Evolutionary conservation across 1,284 basidiomycete species (phyloP), one percentile per base, ranked within the genome.

Genomic region (Pulchroboletus neoregius): DNA sequence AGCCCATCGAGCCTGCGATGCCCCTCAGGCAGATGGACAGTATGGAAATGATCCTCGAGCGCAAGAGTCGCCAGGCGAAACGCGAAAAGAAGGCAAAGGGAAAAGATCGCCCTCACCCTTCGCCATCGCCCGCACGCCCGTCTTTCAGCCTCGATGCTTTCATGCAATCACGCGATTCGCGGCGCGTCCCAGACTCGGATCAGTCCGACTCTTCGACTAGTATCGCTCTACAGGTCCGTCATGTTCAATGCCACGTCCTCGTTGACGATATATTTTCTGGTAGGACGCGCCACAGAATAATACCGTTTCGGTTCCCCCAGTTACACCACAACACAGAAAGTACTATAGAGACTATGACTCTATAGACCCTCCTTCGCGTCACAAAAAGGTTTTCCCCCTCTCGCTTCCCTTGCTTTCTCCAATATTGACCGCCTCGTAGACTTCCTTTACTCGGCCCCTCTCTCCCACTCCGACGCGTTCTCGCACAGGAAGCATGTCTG

Each of bases 41-140:
- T 57, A 87, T 87, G 84, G 81, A 87, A 53, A 68, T 77, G 65
- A 77, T 87, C 20, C 74, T 87, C 49, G 84, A 87, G 61, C 75
- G 79, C 36, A 81, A 84, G 66, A 76, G 76, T 46, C 65, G 63
- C 53, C 76, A 75, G 50, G 75, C 67, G 48, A 75, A 71, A 56
- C 75, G 66, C 49, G 77, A 75, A 41, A 78, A 73, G 58, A 78
- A 71, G 61, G 68, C 66, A 40, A 70, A 68, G 49, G 70, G 66
- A 38, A 70, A 70, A 49, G 74, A 78, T 55, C 71, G 73, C 52
- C 68, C 72, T 48, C 53, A 68, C 4, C 69, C 70, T 9, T 79
- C 80, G 1, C 78, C 78, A 15, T 75, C 77, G 2, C 73, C 78
- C 31, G 69, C 65, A 33, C 70, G 62, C 69, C 61, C 74, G 16